Percentiles rank a stretch among this genome's conserved stretches.
phyloP scores from a whole-genome alignment of 768 basidiomycete species.

The Lyophyllum semitale region DNA sequence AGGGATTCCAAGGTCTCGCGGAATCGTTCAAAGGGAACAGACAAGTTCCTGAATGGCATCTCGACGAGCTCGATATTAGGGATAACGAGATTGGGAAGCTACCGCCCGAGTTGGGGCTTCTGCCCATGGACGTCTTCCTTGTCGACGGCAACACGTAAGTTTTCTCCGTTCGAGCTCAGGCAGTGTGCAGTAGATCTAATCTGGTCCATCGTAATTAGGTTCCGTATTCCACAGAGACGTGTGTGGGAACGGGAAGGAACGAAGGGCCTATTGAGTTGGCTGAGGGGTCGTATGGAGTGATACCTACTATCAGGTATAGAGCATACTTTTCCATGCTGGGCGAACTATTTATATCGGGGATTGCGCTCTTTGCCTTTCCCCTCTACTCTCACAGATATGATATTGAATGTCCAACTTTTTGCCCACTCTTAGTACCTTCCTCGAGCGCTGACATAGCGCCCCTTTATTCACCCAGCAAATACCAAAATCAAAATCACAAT shows the following conservation, averaged over 20 bases:
- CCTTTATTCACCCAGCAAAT: too few relatives aligned
- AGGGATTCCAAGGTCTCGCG: conserved; percentile 64
- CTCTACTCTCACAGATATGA: neutral
- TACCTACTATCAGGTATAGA: neutral
- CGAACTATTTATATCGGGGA: too few relatives aligned
- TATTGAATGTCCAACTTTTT: neutral
- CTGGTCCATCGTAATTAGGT: conserved; percentile 40
- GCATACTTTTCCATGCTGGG: neutral
- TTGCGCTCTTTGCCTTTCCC: too few relatives aligned
- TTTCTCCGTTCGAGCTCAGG: neutral
- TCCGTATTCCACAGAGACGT: conserved; percentile 77
- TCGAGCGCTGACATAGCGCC: too few relatives aligned
- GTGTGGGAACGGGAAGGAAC: conserved; percentile 90
- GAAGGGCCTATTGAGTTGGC: conserved; percentile 77
- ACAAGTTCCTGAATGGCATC: conserved; percentile 65
- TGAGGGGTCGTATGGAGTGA: conserved; percentile 71
- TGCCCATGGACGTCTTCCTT: conserved; percentile 79
- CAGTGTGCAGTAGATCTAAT: too few relatives aligned
- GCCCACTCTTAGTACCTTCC: too few relatives aligned
- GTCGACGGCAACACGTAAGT: conserved; percentile 86
- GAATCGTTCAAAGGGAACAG: conserved; percentile 66
- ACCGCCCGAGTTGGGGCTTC: conserved; percentile 67
- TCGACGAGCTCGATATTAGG: conserved; percentile 81
- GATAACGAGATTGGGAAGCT: conserved; percentile 80
- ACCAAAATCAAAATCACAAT: too few relatives aligned